These are phyloP conservation scores for Clohesyomyces aquaticus DNA, from an alignment of 495 filamentous ascomycete genomes.

Conservation along the genomic window DNA sequence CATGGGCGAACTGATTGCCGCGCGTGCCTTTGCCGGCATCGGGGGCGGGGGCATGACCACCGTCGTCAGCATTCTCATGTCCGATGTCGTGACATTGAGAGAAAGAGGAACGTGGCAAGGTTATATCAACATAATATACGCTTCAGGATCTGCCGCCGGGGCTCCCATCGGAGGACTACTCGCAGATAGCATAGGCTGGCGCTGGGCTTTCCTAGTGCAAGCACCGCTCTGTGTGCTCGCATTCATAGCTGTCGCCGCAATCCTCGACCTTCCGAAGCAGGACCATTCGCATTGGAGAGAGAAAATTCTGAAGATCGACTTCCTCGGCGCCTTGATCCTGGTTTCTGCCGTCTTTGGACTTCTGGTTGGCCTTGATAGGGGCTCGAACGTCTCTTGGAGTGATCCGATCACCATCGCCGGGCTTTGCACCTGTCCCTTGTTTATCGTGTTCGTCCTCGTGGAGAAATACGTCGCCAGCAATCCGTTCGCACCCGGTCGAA, in stretches of 20 bases:
- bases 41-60: slow-evolving; percentile 88
- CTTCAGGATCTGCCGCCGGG: slow-evolving; percentile 69
- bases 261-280: slow-evolving; percentile 63
- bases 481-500: slow-evolving; percentile 78
- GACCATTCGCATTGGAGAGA: slow-evolving; percentile 62
- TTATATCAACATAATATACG: slow-evolving; percentile 78
- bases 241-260: slow-evolving; percentile 63
- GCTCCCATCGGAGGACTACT: slow-evolving; percentile 77
- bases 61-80: slow-evolving; percentile 75
- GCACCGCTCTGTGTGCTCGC: slow-evolving; percentile 71
- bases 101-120: slow-evolving; percentile 82
- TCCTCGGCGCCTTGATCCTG: slow-evolving; percentile 69
- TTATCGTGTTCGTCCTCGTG: slow-evolving; percentile 69
- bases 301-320: slow-evolving; percentile 77
- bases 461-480: slow-evolving; percentile 72
- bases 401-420: slow-evolving; percentile 62
- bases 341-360: slow-evolving; percentile 73
- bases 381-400: slow-evolving; percentile 73
- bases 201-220: slow-evolving; percentile 79
- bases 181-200: slow-evolving; percentile 78
- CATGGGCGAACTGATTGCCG: slow-evolving; percentile 72
- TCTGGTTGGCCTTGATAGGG: slow-evolving; percentile 76
- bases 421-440: slow-evolving; percentile 61
- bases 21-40: slow-evolving; percentile 72
- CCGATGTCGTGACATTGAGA: slow-evolving; percentile 75